These are phyloP conservation scores for Hygrophoropsis aurantiaca DNA, from an alignment of 768 basidiomycete species.

Conservation along the genomic window DNA sequence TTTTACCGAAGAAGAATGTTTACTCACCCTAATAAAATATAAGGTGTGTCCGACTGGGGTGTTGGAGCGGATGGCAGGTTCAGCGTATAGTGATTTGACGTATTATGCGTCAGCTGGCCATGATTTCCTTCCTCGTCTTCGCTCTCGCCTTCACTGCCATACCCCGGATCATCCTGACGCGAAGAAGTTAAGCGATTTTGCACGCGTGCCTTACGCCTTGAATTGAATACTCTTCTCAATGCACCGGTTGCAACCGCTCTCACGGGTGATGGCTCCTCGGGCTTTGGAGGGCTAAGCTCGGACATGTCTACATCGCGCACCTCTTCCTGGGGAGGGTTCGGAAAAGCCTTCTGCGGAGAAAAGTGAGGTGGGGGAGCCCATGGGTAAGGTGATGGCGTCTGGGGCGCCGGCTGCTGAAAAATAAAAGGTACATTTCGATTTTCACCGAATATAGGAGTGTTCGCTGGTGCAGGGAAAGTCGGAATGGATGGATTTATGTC, in stretches of 20 bases:
- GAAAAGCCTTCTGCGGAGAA: constrained; percentile 60
- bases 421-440: constrained; percentile 74
- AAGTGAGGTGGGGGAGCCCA: constrained; percentile 69
- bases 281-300: constrained; percentile 62
- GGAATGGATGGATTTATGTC: constrained; percentile 40
- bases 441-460: constrained; percentile 57
- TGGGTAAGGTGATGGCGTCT: constrained; percentile 43
- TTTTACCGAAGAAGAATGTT: constrained; percentile 3
- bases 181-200: constrained; percentile 19
- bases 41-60: constrained; percentile 67
- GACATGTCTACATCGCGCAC: constrained; percentile 73
- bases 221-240: constrained; percentile 62
- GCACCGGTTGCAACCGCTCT: constrained; percentile 64
- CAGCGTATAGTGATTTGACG: constrained; percentile 79
- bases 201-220: constrained; percentile 50
- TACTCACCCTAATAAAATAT: constrained; percentile 81
- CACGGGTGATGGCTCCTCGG: constrained; percentile 40
- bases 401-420: constrained; percentile 55
- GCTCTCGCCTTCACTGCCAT: constrained; percentile 45
- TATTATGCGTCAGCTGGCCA: constrained; percentile 48
- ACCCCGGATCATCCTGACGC: constrained; percentile 29
- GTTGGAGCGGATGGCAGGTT: constrained; percentile 67
- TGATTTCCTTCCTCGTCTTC: constrained; percentile 44
- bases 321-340: constrained; percentile 44
- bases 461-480: constrained; percentile 32